Percentiles rank a stretch among this genome's conserved stretches.
Conservation (phyloP, 805 yeast species). For the Metschnikowia cerradonensis region DNA sequence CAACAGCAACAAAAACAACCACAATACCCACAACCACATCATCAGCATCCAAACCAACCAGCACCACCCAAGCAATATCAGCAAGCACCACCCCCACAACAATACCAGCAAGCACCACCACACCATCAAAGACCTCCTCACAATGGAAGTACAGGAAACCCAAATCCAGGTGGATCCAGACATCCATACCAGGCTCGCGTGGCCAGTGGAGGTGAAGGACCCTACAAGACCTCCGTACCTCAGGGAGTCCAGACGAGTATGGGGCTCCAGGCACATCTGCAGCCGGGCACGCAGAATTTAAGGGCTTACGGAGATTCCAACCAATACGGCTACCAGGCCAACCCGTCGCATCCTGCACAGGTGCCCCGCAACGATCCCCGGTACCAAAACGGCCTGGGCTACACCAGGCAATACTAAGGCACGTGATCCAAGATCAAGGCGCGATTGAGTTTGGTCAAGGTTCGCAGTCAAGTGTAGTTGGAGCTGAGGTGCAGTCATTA, state of each 20-base stretch:
- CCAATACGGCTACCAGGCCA: slow-evolving; percentile 3
- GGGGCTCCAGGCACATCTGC: slow-evolving; percentile 7
- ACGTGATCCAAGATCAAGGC: background rate
- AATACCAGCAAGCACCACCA: slow-evolving; percentile 9
- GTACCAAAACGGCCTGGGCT: background rate
- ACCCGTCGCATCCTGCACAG: background rate
- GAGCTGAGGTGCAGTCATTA: background rate
- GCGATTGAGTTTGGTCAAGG: too few species aligned
- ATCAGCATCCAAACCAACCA: background rate
- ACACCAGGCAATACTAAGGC: slow-evolving; percentile 5
- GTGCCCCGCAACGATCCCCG: background rate
- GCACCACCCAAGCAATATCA: background rate
- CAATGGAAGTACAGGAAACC: background rate
- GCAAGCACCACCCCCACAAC: background rate
- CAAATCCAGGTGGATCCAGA: background rate
- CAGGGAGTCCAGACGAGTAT: slow-evolving; percentile 3
- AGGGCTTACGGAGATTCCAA: slow-evolving; percentile 1
- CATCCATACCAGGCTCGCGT: slow-evolving; percentile 7
- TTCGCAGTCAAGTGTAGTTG: background rate
- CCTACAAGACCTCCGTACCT: slow-evolving; percentile 12
- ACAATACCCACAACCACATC: background rate
- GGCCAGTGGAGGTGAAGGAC: slow-evolving; percentile 8
- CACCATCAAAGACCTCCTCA: background rate
- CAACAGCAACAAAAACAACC: slow-evolving; percentile 4
- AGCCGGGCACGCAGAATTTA: background rate